Evolutionary conservation across 2,329 filamentous ascomycete genomes (phyloP).

Genomic region (Aureobasidium sp.): DNA sequence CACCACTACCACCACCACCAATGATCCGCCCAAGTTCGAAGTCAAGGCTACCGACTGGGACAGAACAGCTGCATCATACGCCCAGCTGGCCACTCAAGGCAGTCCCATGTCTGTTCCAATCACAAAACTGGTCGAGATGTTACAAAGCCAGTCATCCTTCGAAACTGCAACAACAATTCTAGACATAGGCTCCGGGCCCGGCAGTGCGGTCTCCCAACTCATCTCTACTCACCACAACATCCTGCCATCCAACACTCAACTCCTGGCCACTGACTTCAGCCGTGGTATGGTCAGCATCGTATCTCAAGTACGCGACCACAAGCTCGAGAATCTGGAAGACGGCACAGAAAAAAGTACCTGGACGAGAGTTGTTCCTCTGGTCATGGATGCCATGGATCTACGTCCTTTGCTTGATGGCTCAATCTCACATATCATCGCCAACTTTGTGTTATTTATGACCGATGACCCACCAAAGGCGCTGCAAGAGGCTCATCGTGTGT

Average conservation of each 20-base stretch:
- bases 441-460: constrained; percentile 29
- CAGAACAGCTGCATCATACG: neutral
- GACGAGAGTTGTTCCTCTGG: constrained; percentile 21
- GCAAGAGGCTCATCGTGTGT: constrained; percentile 22
- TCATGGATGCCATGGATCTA: constrained; percentile 26
- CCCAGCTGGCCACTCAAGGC: neutral
- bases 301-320: constrained; percentile 13
- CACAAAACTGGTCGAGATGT: constrained; percentile 21
- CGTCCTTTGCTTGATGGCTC: constrained; percentile 19
- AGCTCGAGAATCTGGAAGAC: neutral
- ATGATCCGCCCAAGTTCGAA: neutral
- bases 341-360: constrained; percentile 18
- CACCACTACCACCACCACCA: neutral
- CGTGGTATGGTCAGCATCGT: constrained; percentile 26
- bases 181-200: constrained; percentile 29
- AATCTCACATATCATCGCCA: constrained; percentile 26
- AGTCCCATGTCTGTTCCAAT: constrained; percentile 18
- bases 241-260: constrained; percentile 18
- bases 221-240: constrained; percentile 20
- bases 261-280: constrained; percentile 27
- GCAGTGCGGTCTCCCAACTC: constrained; percentile 22
- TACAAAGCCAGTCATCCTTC: constrained; percentile 23
- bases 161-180: constrained; percentile 24
- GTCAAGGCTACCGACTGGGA: neutral
- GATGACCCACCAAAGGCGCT: constrained; percentile 23